Base-by-base conservation (phyloP, 148 eudicot genomes). In the Spergularia bocconei region DNA sequence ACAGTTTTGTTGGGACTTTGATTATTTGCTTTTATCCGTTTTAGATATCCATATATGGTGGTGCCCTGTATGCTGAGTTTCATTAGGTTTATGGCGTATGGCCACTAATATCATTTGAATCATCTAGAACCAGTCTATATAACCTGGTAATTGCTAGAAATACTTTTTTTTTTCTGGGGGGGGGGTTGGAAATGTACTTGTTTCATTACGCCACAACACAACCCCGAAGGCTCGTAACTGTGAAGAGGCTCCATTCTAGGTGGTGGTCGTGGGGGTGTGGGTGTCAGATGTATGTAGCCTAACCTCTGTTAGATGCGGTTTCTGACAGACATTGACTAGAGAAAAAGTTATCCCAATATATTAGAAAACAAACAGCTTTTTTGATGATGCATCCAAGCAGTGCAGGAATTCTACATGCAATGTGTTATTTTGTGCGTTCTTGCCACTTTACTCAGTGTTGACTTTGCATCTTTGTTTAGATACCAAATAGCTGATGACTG, bases 401-500 rank as follows among this genome's bases (percentile, higher is more conserved):
- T 5, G 23, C 14, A 9, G n/a, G 12, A 53, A 51, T 5, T 52
- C 17, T 38, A 7, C 16, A 36, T 53, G 15, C 53, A 8, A 25
- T 39, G 65, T 57, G 48, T 6, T 29, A 69, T 59, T 0, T 38
- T 67, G 16, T 6, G 56, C 60, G 38, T 39, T 33, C 62, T 76
- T 48, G 56, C 53, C 63, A 63, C 60, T 39, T 51, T 16, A 71
- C 69, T 64, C 17, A 29, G 60, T 53, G 44, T 47, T 68, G 60
- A 69, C 60, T 72, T 36, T 55, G 57, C 17, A 63, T 19, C 55
- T 13, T 76, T 50, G 69, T 71, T 69, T 73, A 95, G 99, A 80
- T 92, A 89, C 80, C 94, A 87, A 76, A 86, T 95, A 81, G 91
- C 99, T 73, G 97, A 92, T 54, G 88, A 91, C 53, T 95, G 99